Percentiles rank a stretch among this genome's conserved stretches.
These are phyloP conservation scores for Verticillium tricorpus DNA, from an alignment of 2,329 filamentous ascomycete species.

Conservation along the genomic window DNA sequence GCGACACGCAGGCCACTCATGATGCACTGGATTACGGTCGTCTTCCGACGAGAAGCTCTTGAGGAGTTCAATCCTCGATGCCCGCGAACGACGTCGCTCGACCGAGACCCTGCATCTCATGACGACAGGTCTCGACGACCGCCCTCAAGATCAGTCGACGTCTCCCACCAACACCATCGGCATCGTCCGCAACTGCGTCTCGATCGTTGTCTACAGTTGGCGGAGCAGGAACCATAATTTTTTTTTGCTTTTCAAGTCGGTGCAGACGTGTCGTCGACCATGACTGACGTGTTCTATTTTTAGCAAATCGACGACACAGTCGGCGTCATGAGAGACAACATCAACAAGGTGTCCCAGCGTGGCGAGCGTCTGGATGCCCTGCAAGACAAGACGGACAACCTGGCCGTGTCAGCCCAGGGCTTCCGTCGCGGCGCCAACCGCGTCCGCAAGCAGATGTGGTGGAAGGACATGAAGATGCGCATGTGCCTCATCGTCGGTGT, in stretches of 20 bases:
- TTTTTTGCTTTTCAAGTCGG: background rate
- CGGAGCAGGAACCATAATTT: background rate
- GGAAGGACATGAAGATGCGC: slow-evolving; percentile 99
- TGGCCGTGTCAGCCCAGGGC: slow-evolving; percentile 86
- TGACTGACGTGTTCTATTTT: slow-evolving; percentile 11
- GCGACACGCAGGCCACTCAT: background rate
- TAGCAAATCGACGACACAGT: slow-evolving; percentile 98
- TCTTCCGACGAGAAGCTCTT: background rate
- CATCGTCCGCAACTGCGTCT: background rate
- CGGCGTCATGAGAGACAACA: slow-evolving; percentile 93
- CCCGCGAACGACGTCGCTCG: background rate
- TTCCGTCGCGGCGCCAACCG: slow-evolving; percentile 96
- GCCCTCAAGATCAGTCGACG: background rate
- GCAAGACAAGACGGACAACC: slow-evolving; percentile 91
- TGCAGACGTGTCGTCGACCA: background rate
- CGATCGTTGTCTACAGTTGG: background rate
- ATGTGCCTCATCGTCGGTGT: slow-evolving; percentile 92
- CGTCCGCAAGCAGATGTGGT: slow-evolving; percentile 98
- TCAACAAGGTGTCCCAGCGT: slow-evolving; percentile 93
- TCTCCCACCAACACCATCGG: background rate
- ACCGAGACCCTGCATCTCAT: background rate
- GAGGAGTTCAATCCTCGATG: background rate
- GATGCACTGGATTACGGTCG: background rate
- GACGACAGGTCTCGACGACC: background rate
- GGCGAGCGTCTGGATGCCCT: slow-evolving; percentile 83